Evolutionary conservation across 2,329 filamentous ascomycete genomes (phyloP), one percentile per base, ranked within the genome.

Genomic region (Colletotrichum higginsianum): DNA sequence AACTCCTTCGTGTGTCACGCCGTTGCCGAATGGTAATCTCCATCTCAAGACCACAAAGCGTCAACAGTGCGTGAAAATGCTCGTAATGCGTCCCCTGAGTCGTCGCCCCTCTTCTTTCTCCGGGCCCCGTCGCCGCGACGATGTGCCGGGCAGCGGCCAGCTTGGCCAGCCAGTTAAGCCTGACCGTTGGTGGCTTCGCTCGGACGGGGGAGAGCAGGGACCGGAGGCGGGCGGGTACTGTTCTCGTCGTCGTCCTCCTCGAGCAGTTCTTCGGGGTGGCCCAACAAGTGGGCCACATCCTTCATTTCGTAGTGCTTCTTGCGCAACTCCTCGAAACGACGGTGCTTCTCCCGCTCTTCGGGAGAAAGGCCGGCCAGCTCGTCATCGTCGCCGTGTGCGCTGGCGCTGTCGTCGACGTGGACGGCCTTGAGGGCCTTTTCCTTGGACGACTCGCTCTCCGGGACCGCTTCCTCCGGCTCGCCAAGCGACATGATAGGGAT

Each of bases 231-330:
- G 65, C 81, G 77, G 11, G 73, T 76, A 12, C 73, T 74, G 11
- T 78, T 79, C 9, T 78, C 79, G 5, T 82, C 80, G 3, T 91
- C 88, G 16, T 90, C 89, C 55, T 91, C 90, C 52, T 89, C 90
- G 60, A 90, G 89, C 57, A 92, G 77, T 4, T 89, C 85, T 78
- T 93, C 91, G 4, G 92, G 90, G 78, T 94, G 92, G 16, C 94
- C 95, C 75, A 99, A 89, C 64, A 98, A 84, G 78, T 92, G 90
- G 78, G 96, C 97, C 70, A 98, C 95, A 79, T 96, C 93, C 84
- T 90, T 94, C 96, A 99, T 99, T 87, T 99, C 96, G 83, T 99
- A 99, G 83, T 99, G 96, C 86, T 92, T 96, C 91, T 96, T 98
- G 79, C 96, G 90, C 86, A 94, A 88, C 84, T 94, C 88, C 84